These are phyloP conservation scores for Aspergillus chevalieri DNA, from an alignment of 2,329 filamentous ascomycete genomes.

Conservation along the genomic window DNA sequence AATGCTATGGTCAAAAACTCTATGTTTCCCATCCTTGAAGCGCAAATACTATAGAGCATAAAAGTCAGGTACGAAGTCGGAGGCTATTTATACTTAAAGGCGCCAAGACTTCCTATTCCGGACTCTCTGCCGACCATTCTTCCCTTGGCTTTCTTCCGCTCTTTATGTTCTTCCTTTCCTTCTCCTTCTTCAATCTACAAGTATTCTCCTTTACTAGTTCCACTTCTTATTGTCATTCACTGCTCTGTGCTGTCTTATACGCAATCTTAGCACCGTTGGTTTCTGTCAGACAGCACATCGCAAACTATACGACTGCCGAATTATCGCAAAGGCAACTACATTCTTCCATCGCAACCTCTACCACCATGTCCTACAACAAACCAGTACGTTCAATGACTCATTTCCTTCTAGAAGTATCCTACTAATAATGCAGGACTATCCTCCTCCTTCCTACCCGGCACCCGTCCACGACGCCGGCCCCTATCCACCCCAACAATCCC, in stretches of 20 bases:
- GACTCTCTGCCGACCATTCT: neutral
- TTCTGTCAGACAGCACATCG: too few relatives aligned
- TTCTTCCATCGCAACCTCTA: slow-evolving; percentile 5
- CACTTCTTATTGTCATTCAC: neutral
- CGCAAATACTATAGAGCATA: too few relatives aligned
- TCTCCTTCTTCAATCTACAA: neutral
- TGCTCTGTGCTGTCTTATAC: too few relatives aligned
- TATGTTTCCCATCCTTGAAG: neutral
- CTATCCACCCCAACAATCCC: slow-evolving; percentile 16
- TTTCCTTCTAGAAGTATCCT: neutral
- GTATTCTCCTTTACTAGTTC: too few relatives aligned
- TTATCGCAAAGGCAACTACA: neutral
- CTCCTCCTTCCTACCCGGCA: slow-evolving; percentile 34
- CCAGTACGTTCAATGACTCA: slow-evolving; percentile 17
- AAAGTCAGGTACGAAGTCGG: too few relatives aligned
- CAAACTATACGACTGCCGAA: too few relatives aligned
- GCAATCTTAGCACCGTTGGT: too few relatives aligned
- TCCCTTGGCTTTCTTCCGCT: neutral
- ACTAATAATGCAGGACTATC: slow-evolving; percentile 19
- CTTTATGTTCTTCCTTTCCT: neutral
- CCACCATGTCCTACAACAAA: slow-evolving; percentile 28
- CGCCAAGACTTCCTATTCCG: neutral
- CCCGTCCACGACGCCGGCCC: slow-evolving; percentile 28
- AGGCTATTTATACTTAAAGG: neutral
- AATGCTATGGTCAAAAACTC: neutral